phyloP scores from a whole-genome alignment of 208 protist genomes.

The Acanthamoeba royreba region DNA sequence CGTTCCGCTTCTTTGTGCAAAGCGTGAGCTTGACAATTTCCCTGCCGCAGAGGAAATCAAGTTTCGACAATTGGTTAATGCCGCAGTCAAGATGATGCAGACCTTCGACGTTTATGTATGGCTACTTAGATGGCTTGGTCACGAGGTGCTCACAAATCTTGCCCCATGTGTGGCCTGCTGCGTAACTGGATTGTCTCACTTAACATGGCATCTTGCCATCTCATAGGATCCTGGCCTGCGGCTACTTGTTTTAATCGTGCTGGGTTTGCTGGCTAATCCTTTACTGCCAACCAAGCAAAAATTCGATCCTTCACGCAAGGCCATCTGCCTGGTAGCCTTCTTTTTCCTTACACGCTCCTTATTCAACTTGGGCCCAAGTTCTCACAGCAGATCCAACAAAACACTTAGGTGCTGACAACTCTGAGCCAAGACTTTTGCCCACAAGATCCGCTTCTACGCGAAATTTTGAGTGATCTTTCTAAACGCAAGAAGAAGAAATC shows the following conservation, averaged over 20 bases:
- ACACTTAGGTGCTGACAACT: not conserved
- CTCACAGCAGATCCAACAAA: not conserved
- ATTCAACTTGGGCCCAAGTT: not conserved
- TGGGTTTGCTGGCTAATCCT: not conserved
- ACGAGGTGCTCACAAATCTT: not conserved
- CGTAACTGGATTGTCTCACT: not conserved
- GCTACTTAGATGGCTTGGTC: not conserved
- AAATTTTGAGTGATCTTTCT: not conserved
- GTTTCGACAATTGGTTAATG: not conserved
- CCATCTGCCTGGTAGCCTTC: not conserved
- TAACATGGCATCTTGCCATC: not conserved
- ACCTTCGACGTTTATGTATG: constrained; percentile 3
- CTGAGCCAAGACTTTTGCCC: not conserved
- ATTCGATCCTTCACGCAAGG: not conserved
- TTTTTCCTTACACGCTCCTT: not conserved
- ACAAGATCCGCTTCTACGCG: not conserved
- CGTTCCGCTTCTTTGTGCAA: not conserved
- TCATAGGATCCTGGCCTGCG: not conserved
- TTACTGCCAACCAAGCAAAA: not conserved
- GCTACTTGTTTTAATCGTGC: not conserved
- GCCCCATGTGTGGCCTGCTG: not conserved
- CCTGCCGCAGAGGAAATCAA: not conserved
- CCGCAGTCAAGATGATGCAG: constrained; percentile 5
- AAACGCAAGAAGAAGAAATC: not conserved
- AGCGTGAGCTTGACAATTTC: too few species aligned